Base-by-base conservation (phyloP, 352 stramenopile genomes). In the Phytopythium boreale region DNA sequence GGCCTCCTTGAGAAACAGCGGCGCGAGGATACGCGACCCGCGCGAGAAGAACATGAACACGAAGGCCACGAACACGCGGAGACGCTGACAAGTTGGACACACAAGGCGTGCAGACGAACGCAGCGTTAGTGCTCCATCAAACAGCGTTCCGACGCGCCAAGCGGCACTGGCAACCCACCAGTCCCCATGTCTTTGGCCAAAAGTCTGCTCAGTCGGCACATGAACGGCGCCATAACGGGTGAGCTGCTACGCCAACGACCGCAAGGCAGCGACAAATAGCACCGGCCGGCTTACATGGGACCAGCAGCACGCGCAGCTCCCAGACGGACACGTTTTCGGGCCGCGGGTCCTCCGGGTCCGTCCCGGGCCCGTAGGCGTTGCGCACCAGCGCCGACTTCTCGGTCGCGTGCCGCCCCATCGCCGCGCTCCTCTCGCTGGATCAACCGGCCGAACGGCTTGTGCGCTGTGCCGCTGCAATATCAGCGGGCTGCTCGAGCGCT, bases 1-100 rank as follows among this genome's bases (percentile, higher is more conserved):
- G 3, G 82, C 84, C 20, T 88, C 58, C 53, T 90, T 90, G 0
- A 93, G 68, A 55, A 88, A 93, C n/a, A 93, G 61, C 46, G 84
- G 84, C 36, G 80, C 74, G 22, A 93, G 41, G 57, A 93, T 87
- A 37, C 80, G 80, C 39, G 81, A 84, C 12, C 81, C 82, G 50
- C 84, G 75, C 55, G 84, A 93, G 46, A 71, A 68, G 58, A 87
- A 85, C 72, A 93, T 88, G 65, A 90, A 89, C 4, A 62, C 65
- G 60, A 93, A 88, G 49, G 84, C 83, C 43, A 80, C 43, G 49
- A 80, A 47, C 49, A 88, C 82, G n/a, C 82, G 84, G 20, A 89
- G 56, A 5, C 82, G 80, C 78, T 88, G 59, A 7, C 11, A 1
- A 7, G 34, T 3, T 14, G 10, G 34, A 39, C 34, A 39, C 34